phyloP scores from a whole-genome alignment of 139 green algal genomes.

The Micromonas commoda region DNA sequence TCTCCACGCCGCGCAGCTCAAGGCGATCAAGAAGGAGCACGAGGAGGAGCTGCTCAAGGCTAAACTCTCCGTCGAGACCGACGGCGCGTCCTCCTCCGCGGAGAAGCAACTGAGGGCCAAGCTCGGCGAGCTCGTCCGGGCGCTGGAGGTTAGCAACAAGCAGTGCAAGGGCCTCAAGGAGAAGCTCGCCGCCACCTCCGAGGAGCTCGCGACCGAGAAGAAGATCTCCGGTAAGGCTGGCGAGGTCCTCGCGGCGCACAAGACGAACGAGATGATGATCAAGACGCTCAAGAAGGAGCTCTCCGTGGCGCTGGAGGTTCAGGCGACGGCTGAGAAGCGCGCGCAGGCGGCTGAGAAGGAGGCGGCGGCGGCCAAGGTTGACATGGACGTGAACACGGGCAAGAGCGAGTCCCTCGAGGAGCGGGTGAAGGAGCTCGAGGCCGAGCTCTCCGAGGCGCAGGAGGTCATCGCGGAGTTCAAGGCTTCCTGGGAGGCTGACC shows the following conservation, averaged over 20 bases:
- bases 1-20: too few species aligned
- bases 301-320: not conserved
- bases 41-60: constrained; percentile 26
- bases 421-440: not conserved
- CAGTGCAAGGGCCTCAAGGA: too few species aligned
- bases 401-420: too few species aligned
- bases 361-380: not conserved
- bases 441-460: not conserved
- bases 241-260: not conserved
- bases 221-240: not conserved
- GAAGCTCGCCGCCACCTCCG: not conserved
- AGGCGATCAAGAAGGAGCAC: constrained; percentile 21
- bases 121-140: too few species aligned
- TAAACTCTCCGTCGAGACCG: too few species aligned
- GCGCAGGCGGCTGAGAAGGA: not conserved
- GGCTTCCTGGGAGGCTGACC: constrained; percentile 4
- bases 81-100: too few species aligned
- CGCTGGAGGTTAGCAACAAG: too few species aligned
- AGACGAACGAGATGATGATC: not conserved
- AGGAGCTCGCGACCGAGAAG: not conserved
- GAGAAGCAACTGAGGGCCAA: too few species aligned
- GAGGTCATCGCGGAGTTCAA: not conserved
- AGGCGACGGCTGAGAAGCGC: not conserved
- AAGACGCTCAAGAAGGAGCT: not conserved
- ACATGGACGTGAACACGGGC: too few species aligned